These are phyloP conservation scores for Alternaria brassicicola DNA, from an alignment of 2,329 filamentous ascomycete genomes.

Conservation along the genomic window DNA sequence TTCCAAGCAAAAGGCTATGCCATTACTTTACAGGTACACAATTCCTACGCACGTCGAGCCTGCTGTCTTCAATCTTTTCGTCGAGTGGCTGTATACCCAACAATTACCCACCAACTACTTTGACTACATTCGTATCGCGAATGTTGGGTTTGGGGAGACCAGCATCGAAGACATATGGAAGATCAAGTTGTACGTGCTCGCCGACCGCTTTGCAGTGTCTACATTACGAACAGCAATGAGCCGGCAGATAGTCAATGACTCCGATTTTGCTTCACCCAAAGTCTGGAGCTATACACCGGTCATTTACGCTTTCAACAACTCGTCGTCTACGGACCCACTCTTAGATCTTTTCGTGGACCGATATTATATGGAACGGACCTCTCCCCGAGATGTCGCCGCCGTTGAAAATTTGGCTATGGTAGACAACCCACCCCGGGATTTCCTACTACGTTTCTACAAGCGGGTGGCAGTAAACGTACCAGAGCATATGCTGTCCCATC, in stretches of 20 bases:
- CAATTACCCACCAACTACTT: not conserved
- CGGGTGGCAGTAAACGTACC: not conserved
- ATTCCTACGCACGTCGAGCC: constrained; percentile 14
- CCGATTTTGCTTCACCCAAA: no score
- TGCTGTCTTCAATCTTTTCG: constrained; percentile 5
- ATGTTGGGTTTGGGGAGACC: not conserved
- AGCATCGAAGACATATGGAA: not conserved
- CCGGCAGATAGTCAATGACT: not conserved
- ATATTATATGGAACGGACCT: not conserved
- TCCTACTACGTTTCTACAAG: not conserved
- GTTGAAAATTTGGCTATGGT: not conserved
- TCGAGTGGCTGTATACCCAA: constrained; percentile 18
- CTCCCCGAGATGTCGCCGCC: no score
- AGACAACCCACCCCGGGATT: not conserved
- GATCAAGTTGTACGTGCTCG: constrained; percentile 12
- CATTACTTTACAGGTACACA: no score
- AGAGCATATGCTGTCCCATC: not conserved
- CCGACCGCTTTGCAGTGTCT: constrained; percentile 12
- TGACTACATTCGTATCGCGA: not conserved
- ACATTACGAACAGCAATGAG: constrained; percentile 7
- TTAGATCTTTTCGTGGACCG: not conserved
- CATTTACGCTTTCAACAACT: not conserved
- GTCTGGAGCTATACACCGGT: not conserved
- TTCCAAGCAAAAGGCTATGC: no score
- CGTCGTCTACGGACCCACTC: not conserved